Evolutionary conservation across 495 filamentous ascomycete species (phyloP), one percentile per base, ranked within the genome.

Genomic region (Cairneyella variabilis): DNA sequence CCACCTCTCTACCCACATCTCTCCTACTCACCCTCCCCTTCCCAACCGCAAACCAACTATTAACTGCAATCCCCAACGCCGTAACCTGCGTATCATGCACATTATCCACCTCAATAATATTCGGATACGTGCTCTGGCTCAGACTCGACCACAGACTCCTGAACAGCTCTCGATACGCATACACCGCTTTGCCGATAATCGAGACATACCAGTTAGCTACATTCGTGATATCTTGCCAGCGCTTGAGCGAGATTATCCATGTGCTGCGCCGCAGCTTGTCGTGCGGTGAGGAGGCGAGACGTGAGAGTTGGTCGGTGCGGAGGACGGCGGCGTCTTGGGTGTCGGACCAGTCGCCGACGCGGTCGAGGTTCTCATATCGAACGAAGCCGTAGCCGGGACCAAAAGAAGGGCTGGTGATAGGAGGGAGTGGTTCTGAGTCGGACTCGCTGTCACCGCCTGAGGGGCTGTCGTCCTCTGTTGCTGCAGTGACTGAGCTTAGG

Each of bases 61-160:
- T 61, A 34, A 61, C 52, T 16, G 22, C 58, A 26, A 61, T 54
- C 40, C 36, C 36, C 14, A 57, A 32, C 2, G 37, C 44, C 32
- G 49, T 42, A 10, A 61, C 18, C 5, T 52, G 21, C 22, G 27
- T 42, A 16, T 47, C 32, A 16, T 39, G 22, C 14, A 61, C 12
- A 51, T 54, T 23, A 55, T 61, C 59, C 0, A 61, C 42, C 51
- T 57, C 49, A 12, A 61, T 32, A 11, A 58, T 10, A 44, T 61
- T 57, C 21, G 59, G 59, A 28, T 51, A 61, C 7, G 27, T 48
- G 5, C 18, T 25, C 21, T 17, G 46, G 10, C 11, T 46, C 25
- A 61, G n/a, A 1, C 4, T 32, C 0, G 25, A 17, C 54, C 54
- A 61, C 12, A 55, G 21, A 3, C 32, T 38, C 7, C 14, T n/a